Evolutionary conservation across 768 basidiomycete species (phyloP).

Genomic region (Phallus indusiatus): DNA sequence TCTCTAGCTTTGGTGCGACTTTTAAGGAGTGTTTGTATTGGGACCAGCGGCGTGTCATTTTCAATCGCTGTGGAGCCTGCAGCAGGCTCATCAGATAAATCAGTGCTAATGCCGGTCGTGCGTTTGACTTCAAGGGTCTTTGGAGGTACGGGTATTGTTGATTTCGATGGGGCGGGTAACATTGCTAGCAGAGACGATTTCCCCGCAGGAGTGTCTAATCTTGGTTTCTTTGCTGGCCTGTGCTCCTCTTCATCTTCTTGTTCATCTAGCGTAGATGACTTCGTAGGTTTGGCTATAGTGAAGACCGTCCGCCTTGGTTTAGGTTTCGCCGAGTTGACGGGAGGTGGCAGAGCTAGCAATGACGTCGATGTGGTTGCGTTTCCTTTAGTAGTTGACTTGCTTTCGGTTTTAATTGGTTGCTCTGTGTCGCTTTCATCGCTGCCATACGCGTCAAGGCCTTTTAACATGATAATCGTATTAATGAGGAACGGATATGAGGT

Average conservation of each 20-base stretch:
- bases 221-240: conserved; percentile 52
- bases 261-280: conserved; percentile 32
- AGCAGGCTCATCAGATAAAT: too few relatives aligned
- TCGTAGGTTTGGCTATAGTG: conserved; percentile 37
- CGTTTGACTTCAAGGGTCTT: conserved; percentile 10
- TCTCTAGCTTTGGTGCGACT: conserved; percentile 1
- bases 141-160: conserved; percentile 27
- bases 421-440: conserved; percentile 57
- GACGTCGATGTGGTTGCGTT: conserved; percentile 23
- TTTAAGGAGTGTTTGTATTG: background rate
- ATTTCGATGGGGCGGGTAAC: conserved; percentile 66
- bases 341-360: conserved; percentile 28
- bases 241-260: conserved; percentile 28
- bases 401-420: conserved; percentile 12
- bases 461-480: conserved; percentile 42
- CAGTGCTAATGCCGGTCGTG: conserved; percentile 7
- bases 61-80: too few relatives aligned
- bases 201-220: conserved; percentile 45
- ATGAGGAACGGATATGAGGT: background rate
- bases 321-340: conserved; percentile 16
- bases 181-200: conserved; percentile 57
- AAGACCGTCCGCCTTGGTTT: conserved; percentile 20
- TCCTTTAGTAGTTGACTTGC: conserved; percentile 9
- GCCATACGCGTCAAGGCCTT: conserved; percentile 61
- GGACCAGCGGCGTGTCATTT: too few relatives aligned